phyloP scores from a whole-genome alignment of 345 rosid species.

The rapeseed (Brassica napus) region DNA sequence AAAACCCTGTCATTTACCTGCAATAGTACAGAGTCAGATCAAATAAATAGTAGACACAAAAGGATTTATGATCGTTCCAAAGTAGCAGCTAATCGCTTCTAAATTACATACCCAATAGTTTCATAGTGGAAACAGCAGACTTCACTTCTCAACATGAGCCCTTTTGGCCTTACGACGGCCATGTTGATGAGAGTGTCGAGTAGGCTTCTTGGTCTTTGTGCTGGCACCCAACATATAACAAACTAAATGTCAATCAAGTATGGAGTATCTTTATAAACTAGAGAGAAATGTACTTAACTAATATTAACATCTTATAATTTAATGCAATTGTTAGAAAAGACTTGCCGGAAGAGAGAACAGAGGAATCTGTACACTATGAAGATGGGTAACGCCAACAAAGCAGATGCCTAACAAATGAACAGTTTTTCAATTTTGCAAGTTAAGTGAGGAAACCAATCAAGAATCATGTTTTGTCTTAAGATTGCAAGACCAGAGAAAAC shows the following conservation, averaged over 20 bases:
- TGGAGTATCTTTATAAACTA: background rate
- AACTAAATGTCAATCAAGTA: background rate
- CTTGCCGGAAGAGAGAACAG: slow-evolving; percentile 65
- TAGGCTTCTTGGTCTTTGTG: slow-evolving; percentile 57
- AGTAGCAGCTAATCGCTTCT: background rate
- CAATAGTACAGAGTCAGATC: background rate
- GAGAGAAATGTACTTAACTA: background rate
- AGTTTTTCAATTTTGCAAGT: background rate
- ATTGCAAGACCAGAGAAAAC: slow-evolving; percentile 13
- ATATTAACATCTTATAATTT: background rate
- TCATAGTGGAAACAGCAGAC: slow-evolving; percentile 10
- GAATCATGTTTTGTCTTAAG: background rate
- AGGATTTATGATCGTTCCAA: background rate
- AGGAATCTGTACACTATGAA: slow-evolving; percentile 51
- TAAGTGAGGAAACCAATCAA: slow-evolving; percentile 2
- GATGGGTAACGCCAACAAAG: slow-evolving; percentile 75
- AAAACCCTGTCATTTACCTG: slow-evolving; percentile 26
- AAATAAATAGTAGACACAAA: background rate
- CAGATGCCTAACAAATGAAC: slow-evolving; percentile 80
- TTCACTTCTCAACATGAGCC: slow-evolving; percentile 69
- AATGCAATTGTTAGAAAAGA: slow-evolving; percentile 20
- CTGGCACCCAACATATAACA: slow-evolving; percentile 42
- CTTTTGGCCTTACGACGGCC: slow-evolving; percentile 68
- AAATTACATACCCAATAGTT: slow-evolving; percentile 18
- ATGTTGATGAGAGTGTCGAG: slow-evolving; percentile 45